Percentiles rank a stretch among this genome's conserved stretches.
These are phyloP conservation scores for Lumnitzera littorea DNA, from an alignment of 345 rosid genomes.

Conservation along the genomic window DNA sequence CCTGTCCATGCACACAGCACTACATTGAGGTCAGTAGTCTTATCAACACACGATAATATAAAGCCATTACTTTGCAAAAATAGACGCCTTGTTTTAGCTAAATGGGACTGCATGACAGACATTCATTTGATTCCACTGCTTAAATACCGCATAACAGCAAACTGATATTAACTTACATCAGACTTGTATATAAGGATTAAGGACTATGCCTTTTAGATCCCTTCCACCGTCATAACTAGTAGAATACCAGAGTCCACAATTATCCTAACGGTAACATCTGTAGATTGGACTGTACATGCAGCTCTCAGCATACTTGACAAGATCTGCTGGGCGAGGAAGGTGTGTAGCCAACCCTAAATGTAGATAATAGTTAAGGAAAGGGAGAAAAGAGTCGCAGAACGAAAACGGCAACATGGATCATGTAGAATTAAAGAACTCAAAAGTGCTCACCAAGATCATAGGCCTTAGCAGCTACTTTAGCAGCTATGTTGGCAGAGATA, in stretches of 20 bases:
- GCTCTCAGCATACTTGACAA: conserved; percentile 77
- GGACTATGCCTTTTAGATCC: too few species aligned
- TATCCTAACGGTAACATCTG: conserved; percentile 49
- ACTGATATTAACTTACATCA: too few species aligned
- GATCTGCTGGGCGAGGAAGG: conserved; percentile 76
- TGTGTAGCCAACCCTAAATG: conserved; percentile 69
- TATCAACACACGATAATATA: too few species aligned
- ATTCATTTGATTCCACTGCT: too few species aligned
- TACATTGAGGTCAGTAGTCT: too few species aligned
- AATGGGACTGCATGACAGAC: too few species aligned
- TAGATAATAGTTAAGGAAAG: neutral
- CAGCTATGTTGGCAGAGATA: conserved; percentile 91
- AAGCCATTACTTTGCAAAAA: too few species aligned
- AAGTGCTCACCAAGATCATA: conserved; percentile 70
- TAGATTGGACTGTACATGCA: conserved; percentile 92
- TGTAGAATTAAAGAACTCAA: neutral
- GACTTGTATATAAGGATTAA: too few species aligned
- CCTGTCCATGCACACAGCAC: too few species aligned
- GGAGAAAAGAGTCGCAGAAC: neutral
- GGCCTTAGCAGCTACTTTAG: conserved; percentile 86
- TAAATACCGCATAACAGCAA: too few species aligned
- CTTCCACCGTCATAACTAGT: too few species aligned
- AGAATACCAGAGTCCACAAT: neutral
- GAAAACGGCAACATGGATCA: neutral
- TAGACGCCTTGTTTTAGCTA: too few species aligned